Evolutionary conservation across 1,284 basidiomycete species (phyloP).

Genomic region (Coniferiporia sulphurascens): DNA sequence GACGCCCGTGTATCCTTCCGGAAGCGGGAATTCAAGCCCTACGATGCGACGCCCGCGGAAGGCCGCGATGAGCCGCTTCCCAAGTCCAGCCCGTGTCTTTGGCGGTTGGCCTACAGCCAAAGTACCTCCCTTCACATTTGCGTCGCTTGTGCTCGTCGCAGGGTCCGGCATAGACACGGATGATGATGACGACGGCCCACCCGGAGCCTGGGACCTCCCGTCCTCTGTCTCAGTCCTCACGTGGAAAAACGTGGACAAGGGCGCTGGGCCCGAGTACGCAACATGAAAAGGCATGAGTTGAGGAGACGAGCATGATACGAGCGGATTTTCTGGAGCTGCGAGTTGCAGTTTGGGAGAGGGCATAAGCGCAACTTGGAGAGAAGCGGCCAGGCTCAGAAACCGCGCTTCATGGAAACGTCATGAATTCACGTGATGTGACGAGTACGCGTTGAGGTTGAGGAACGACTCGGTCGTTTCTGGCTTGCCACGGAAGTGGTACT

Average conservation of each 20-base stretch:
- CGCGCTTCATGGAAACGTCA: neutral
- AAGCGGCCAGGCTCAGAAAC: neutral
- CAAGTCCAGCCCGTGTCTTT: slow-evolving; percentile 12
- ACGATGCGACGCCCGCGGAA: slow-evolving; percentile 71
- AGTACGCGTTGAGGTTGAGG: too few species aligned
- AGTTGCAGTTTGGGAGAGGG: neutral
- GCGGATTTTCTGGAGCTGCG: neutral
- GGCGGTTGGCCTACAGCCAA: too few species aligned
- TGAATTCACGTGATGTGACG: neutral
- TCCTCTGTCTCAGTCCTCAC: slow-evolving; percentile 37
- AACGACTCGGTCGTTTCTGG: too few species aligned
- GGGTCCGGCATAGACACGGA: too few species aligned
- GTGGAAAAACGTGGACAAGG: slow-evolving; percentile 67
- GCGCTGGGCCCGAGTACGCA: slow-evolving; percentile 62
- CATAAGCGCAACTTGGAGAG: neutral
- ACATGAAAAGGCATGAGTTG: slow-evolving; percentile 77
- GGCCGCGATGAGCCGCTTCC: slow-evolving; percentile 49
- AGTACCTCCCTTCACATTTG: slow-evolving; percentile 1
- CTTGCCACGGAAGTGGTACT: too few species aligned
- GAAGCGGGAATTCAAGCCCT: slow-evolving; percentile 56
- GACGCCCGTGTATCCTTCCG: slow-evolving; percentile 62
- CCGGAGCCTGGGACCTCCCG: slow-evolving; percentile 22
- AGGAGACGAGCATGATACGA: slow-evolving; percentile 1
- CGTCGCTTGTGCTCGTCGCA: slow-evolving; percentile 11
- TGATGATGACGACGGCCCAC: slow-evolving; percentile 26